A percentile compares a stretch with the other conserved stretches of the same genome.
Conservation (phyloP, 164 flowering plant species). For the Aristolochia fimbriata region DNA sequence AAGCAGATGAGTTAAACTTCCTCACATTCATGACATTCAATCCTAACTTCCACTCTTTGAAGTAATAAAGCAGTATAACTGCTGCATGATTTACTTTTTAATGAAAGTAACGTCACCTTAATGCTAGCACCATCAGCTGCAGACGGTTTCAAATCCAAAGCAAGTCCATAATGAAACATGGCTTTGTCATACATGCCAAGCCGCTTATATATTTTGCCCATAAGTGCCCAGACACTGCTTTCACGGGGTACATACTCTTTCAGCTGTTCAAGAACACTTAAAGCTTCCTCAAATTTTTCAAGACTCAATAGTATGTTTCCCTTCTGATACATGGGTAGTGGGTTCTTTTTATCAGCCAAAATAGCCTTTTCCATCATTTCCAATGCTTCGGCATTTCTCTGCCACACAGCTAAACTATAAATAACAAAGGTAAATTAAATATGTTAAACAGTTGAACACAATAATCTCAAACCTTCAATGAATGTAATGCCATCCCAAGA, state of each 20-base stretch:
- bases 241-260: slow-evolving; percentile 89
- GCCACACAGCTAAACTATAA: slow-evolving; percentile 10
- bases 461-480: slow-evolving; percentile 52
- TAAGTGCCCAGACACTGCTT: slow-evolving; percentile 92
- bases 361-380: slow-evolving; percentile 86
- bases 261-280: slow-evolving; percentile 77
- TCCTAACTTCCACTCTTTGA: background rate
- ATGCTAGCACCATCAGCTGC: slow-evolving; percentile 89
- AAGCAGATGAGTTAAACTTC: background rate
- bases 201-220: slow-evolving; percentile 84
- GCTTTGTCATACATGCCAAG: slow-evolving; percentile 67
- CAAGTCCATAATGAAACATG: slow-evolving; percentile 88
- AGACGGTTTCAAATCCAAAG: slow-evolving; percentile 91
- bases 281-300: slow-evolving; percentile 66
- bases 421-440: background rate
- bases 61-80: background rate
- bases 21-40: background rate
- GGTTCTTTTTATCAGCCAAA: slow-evolving; percentile 82
- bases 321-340: slow-evolving; percentile 94
- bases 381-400: slow-evolving; percentile 82
- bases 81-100: background rate
- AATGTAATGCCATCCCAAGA: slow-evolving; percentile 89
- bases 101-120: slow-evolving; percentile 45
- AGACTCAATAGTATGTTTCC: slow-evolving; percentile 74
- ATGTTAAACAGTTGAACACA: background rate